Evolutionary conservation across 192 early-diverging fungal species (phyloP).

Genomic region (Phycomyces blakesleeanus): DNA sequence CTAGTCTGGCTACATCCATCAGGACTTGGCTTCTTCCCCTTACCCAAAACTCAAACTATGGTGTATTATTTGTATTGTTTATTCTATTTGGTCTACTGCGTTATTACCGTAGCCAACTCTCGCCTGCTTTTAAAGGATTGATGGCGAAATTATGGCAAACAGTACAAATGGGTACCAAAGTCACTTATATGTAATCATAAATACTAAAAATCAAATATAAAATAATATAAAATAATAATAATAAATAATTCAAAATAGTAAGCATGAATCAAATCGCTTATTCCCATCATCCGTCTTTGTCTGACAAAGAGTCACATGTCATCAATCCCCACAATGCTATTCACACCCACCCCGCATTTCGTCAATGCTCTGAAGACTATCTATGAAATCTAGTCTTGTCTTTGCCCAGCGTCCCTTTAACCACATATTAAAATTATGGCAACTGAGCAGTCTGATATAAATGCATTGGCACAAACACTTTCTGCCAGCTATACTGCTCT

Average conservation of each 20-base stretch:
- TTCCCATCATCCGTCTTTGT: background rate
- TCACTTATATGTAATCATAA: constrained; percentile 34
- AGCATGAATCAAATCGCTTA: background rate
- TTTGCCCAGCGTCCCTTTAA: background rate
- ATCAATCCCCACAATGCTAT: no score
- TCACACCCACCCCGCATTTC: no score
- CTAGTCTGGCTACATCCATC: constrained; percentile 1
- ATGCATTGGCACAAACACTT: constrained; percentile 10
- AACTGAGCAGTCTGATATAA: constrained; percentile 12
- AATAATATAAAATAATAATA: background rate
- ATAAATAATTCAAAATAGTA: background rate
- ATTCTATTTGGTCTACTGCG: constrained; percentile 15
- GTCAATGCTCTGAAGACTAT: no score
- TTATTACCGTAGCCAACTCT: constrained; percentile 7
- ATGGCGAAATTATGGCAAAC: constrained; percentile 36
- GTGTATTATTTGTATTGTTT: constrained; percentile 17
- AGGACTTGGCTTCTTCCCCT: constrained; percentile 16
- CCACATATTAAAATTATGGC: constrained; percentile 8
- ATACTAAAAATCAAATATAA: background rate
- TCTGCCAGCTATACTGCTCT: constrained; percentile 15
- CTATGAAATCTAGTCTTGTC: no score
- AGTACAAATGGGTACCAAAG: constrained; percentile 36
- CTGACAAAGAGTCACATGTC: constrained; percentile 1
- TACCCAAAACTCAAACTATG: background rate
- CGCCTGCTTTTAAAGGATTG: constrained; percentile 6